Conservation (phyloP, 352 stramenopile species). For the Phytopythium aichiense region DNA sequence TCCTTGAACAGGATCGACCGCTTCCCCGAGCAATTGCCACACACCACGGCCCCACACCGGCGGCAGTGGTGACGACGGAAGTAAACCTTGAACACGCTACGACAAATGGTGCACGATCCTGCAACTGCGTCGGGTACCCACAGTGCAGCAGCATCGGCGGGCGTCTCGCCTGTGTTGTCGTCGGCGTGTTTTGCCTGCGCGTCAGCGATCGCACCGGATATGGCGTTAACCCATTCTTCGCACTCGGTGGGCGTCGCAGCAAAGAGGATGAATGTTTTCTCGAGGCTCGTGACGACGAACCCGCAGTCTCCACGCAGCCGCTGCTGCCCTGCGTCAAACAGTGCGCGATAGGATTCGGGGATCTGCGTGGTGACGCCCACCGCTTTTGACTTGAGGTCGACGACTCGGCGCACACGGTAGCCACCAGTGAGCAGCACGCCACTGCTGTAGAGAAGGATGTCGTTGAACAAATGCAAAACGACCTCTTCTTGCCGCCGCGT, state of each 20-base stretch:
- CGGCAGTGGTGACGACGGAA: conserved; percentile 81
- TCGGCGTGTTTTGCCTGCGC: conserved; percentile 31
- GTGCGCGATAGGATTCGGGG: conserved; percentile 38
- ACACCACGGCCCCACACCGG: conserved; percentile 74
- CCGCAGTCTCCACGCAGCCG: conserved; percentile 49
- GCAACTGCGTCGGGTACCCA: conserved; percentile 78
- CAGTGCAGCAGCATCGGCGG: conserved; percentile 58
- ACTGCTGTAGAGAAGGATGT: conserved; percentile 77
- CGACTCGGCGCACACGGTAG: conserved; percentile 64
- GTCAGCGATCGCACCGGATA: conserved; percentile 46
- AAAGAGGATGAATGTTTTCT: conserved; percentile 85
- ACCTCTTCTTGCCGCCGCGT: conserved; percentile 79
- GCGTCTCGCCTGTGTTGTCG: conserved; percentile 25
- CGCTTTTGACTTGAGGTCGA: conserved; percentile 70
- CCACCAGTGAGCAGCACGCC: conserved; percentile 65
- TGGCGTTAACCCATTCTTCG: conserved; percentile 55
- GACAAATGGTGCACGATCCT: conserved; percentile 63
- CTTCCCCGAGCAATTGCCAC: conserved; percentile 65
- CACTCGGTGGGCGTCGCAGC: conserved; percentile 38
- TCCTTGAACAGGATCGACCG: conserved; percentile 72
- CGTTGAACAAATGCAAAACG: conserved; percentile 85
- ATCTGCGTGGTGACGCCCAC: conserved; percentile 61
- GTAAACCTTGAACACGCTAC: conserved; percentile 62
- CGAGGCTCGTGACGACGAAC: conserved; percentile 72
- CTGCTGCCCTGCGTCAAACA: conserved; percentile 39